Percentiles rank a stretch among this genome's conserved stretches.
phyloP scores from a whole-genome alignment of 768 basidiomycete genomes.

The Podaxis sp. region DNA sequence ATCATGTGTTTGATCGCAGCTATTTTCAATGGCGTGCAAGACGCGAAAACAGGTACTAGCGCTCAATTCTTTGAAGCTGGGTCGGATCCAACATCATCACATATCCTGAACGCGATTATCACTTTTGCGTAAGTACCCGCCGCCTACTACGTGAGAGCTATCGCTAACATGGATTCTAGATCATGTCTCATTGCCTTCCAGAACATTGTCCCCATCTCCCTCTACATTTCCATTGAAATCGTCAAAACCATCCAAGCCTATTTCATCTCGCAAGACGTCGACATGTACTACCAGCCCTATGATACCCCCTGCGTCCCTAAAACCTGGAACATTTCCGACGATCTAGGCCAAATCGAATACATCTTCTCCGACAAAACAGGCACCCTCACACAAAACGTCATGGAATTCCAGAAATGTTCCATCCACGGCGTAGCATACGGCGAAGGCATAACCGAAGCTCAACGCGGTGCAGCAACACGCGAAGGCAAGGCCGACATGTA shows the following conservation, averaged over 20 bases:
- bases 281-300: slow-evolving; percentile 92
- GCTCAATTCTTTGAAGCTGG: slow-evolving; percentile 70
- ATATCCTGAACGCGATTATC: slow-evolving; percentile 74
- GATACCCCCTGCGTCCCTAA: slow-evolving; percentile 92
- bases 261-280: slow-evolving; percentile 93
- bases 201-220: slow-evolving; percentile 93
- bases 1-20: slow-evolving; percentile 77
- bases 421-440: slow-evolving; percentile 84
- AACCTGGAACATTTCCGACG: slow-evolving; percentile 98
- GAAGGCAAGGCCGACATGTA: slow-evolving; percentile 68
- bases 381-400: slow-evolving; percentile 96
- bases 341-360: slow-evolving; percentile 98
- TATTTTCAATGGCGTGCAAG: slow-evolving; percentile 73
- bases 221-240: slow-evolving; percentile 97
- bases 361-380: slow-evolving; percentile 90
- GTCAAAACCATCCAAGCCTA: slow-evolving; percentile 98
- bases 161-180: slow-evolving; percentile 37
- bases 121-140: slow-evolving; percentile 79
- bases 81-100: slow-evolving; percentile 58
- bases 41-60: slow-evolving; percentile 61
- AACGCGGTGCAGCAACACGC: slow-evolving; percentile 86
- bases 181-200: slow-evolving; percentile 95
- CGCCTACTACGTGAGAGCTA: not conserved
- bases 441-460: slow-evolving; percentile 94
- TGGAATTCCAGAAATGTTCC: slow-evolving; percentile 98